Percentiles rank a stretch among this genome's conserved stretches.
Evolutionary conservation across 1,284 basidiomycete species (phyloP).

Genomic region (Pholiota adiposa): DNA sequence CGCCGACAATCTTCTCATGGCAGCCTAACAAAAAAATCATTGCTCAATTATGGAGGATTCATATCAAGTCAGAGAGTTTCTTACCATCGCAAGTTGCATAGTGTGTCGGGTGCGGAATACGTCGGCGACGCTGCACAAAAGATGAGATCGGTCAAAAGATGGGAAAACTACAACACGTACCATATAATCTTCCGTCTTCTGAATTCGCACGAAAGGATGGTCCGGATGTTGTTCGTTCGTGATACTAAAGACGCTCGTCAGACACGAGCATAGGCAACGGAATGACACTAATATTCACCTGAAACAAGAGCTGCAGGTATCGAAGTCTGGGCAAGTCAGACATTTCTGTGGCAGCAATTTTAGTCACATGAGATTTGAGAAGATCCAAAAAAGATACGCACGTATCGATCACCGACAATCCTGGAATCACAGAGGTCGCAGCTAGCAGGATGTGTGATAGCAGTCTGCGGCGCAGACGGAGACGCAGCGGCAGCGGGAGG

Average conservation of each 20-base stretch:
- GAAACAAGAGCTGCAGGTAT: slow-evolving; percentile 76
- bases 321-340: slow-evolving; percentile 74
- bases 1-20: slow-evolving; percentile 56
- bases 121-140: slow-evolving; percentile 26
- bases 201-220: slow-evolving; percentile 78
- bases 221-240: slow-evolving; percentile 73
- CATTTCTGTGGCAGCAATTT: slow-evolving; percentile 59
- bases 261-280: slow-evolving; percentile 3
- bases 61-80: slow-evolving; percentile 8
- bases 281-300: slow-evolving; percentile 38
- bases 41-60: background rate
- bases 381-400: slow-evolving; percentile 37
- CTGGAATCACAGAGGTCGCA: slow-evolving; percentile 79
- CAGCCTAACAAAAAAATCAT: slow-evolving; percentile 43
- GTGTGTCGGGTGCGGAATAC: slow-evolving; percentile 35
- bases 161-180: slow-evolving; percentile 35
- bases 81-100: slow-evolving; percentile 57
- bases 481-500: background rate
- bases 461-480: slow-evolving; percentile 20
- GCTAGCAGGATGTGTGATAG: slow-evolving; percentile 57
- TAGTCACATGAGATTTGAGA: background rate
- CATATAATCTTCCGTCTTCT: slow-evolving; percentile 59
- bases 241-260: slow-evolving; percentile 46
- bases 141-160: background rate
- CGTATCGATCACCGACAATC: slow-evolving; percentile 71